Evolutionary conservation across 208 protist species (phyloP).

Genomic region (Crithidia thermophila): DNA sequence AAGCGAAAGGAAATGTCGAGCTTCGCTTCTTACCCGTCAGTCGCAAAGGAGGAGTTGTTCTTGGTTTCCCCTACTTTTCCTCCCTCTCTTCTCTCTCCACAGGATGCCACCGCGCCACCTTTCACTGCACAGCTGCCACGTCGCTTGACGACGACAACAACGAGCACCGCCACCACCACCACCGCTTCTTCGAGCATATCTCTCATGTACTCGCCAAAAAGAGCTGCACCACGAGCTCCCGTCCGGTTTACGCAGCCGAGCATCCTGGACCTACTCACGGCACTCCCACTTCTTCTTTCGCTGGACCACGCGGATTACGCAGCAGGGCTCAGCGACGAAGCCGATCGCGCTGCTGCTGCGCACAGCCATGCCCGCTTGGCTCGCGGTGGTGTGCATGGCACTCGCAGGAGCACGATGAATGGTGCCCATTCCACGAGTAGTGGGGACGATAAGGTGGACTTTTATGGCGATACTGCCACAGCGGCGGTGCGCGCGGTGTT

Average conservation of each 20-base stretch:
- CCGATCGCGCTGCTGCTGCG: background rate
- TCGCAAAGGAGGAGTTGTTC: no score
- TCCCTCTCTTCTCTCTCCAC: background rate
- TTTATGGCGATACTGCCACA: slow-evolving; percentile 16
- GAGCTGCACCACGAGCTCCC: background rate
- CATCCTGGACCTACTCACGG: slow-evolving; percentile 26
- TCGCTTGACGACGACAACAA: no score
- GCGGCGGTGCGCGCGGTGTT: slow-evolving; percentile 24
- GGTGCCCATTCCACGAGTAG: no score
- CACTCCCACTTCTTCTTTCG: slow-evolving; percentile 29
- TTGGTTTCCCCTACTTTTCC: background rate
- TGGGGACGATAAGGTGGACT: no score
- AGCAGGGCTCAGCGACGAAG: slow-evolving; percentile 2
- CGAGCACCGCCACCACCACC: no score
- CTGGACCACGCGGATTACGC: slow-evolving; percentile 20
- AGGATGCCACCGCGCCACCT: background rate
- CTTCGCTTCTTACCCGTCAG: background rate
- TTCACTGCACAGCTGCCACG: no score
- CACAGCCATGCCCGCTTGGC: background rate
- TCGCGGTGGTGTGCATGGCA: no score
- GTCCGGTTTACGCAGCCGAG: slow-evolving; percentile 16
- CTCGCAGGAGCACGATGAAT: no score
- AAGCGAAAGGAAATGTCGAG: background rate
- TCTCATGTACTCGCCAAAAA: background rate
- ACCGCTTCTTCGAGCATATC: background rate